Conservation (phyloP, 2,329 filamentous ascomycete genomes). For the Sphaerulina vaccinii region DNA sequence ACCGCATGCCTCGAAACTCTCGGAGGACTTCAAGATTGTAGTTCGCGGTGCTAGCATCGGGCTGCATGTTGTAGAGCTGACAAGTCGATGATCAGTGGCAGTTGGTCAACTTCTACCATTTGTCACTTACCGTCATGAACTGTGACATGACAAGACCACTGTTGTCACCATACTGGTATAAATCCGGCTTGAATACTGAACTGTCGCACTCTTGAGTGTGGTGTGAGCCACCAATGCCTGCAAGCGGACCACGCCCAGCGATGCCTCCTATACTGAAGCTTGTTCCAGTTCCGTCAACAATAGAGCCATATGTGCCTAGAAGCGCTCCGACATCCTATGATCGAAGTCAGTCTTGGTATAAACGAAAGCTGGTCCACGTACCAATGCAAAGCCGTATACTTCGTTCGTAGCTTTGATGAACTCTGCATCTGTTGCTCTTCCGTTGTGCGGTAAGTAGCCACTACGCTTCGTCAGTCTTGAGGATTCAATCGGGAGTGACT, state of each 20-base stretch:
- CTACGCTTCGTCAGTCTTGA: too few species aligned
- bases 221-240: constrained; percentile 32
- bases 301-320: constrained; percentile 20
- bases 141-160: constrained; percentile 21
- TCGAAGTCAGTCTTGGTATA: constrained; percentile 33
- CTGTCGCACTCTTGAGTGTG: constrained; percentile 40
- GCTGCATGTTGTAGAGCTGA: constrained; percentile 31
- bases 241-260: constrained; percentile 18
- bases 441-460: background rate
- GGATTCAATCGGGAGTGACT: too few species aligned
- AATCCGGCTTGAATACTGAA: constrained; percentile 35
- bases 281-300: constrained; percentile 24
- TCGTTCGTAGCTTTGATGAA: constrained; percentile 38
- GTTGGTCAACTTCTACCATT: too few species aligned
- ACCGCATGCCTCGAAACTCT: constrained; percentile 29
- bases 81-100: too few species aligned
- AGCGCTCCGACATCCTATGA: constrained; percentile 22
- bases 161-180: constrained; percentile 33
- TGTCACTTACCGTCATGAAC: too few species aligned
- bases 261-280: constrained; percentile 25
- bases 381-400: too few species aligned
- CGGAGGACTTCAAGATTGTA: constrained; percentile 35
- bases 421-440: constrained; percentile 37
- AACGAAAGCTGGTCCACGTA: too few species aligned
- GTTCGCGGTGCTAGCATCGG: constrained; percentile 24